Evolutionary conservation across 192 early-diverging fungal species (phyloP), one percentile per base, ranked within the genome.

Genomic region (Gonapodya sp.): DNA sequence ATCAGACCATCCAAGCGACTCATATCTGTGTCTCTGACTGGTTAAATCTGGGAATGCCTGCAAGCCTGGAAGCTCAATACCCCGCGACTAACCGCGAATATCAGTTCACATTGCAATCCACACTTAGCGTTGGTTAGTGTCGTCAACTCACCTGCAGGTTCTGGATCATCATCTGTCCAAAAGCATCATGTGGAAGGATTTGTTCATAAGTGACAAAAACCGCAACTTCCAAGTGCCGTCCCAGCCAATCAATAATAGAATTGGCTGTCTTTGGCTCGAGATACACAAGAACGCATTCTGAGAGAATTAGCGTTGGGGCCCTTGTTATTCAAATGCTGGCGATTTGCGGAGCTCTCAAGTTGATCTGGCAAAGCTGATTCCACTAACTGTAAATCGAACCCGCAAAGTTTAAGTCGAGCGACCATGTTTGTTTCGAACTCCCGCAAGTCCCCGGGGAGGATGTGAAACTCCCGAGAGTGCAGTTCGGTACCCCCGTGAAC

Each of bases 231-330:
- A 92, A 81, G 31, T 86, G 75, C n/a, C 82, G 81, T 73, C 18
- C 36, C 64, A 92, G 87, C 94, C 93, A 95, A 73, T 90, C 82
- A 1, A 99, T 78, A 36, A 99, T 92, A 0, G 64, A 64, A 64
- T 93, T 88, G 0, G 94, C 91, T 75, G 89, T 85, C 2, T 79
- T 24, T 0, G 95, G 89, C 36, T 91, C 88, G 34, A 98, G 83
- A 85, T 99, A 99, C 1, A 99, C 93, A 36, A 98, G 86, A 30
- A 97, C 95, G 73, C 96, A 97, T 84, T 99, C 97, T 79, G 96
- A 95, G 1, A 99, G 82, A 79, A 97, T 95, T 46, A 99, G 84
- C 0, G 96, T 99, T 0, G 96, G 95, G 8, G 88, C 34, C 36
- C 89, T 93, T 35, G 0, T 79, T 80, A 24, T 46, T 0, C 18